Evolutionary conservation across 805 yeast genomes (phyloP).

Genomic region (Zygoascus bituminiphila): DNA sequence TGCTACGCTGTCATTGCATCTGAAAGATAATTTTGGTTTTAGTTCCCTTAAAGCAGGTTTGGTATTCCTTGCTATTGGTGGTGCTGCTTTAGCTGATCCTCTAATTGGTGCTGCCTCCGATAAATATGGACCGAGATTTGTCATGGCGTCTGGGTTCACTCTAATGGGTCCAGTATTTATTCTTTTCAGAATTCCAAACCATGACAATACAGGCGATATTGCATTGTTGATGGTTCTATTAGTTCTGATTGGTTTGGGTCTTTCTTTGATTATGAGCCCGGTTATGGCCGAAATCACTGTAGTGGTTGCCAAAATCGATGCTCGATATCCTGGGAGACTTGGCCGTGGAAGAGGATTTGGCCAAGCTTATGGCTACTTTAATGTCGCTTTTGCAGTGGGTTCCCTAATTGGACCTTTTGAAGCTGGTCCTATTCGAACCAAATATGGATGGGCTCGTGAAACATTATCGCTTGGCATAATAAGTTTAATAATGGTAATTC

Average conservation of each 20-base stretch:
- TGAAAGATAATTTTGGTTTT: slow-evolving; percentile 24
- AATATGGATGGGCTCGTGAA: slow-evolving; percentile 22
- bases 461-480: slow-evolving; percentile 19
- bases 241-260: slow-evolving; percentile 20
- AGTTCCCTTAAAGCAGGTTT: slow-evolving; percentile 25
- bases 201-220: slow-evolving; percentile 18
- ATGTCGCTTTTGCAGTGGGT: slow-evolving; percentile 28
- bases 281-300: slow-evolving; percentile 25
- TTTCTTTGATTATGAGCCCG: slow-evolving; percentile 21
- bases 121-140: slow-evolving; percentile 22
- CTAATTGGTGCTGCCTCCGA: slow-evolving; percentile 23
- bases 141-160: slow-evolving; percentile 21
- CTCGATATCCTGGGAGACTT: slow-evolving; percentile 22
- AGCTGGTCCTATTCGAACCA: slow-evolving; percentile 21
- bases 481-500: slow-evolving; percentile 15
- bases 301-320: slow-evolving; percentile 19
- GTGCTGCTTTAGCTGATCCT: slow-evolving; percentile 26
- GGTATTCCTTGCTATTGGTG: slow-evolving; percentile 26
- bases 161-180: slow-evolving; percentile 14
- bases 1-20: slow-evolving; percentile 27
- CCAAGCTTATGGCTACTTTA: slow-evolving; percentile 29
- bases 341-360: slow-evolving; percentile 28
- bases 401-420: slow-evolving; percentile 28
- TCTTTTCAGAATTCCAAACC: slow-evolving; percentile 24
- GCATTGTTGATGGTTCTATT: slow-evolving; percentile 25